Evolutionary conservation across 1,139 yeast species (phyloP).

Genomic region (Hyphopichia burtonii): DNA sequence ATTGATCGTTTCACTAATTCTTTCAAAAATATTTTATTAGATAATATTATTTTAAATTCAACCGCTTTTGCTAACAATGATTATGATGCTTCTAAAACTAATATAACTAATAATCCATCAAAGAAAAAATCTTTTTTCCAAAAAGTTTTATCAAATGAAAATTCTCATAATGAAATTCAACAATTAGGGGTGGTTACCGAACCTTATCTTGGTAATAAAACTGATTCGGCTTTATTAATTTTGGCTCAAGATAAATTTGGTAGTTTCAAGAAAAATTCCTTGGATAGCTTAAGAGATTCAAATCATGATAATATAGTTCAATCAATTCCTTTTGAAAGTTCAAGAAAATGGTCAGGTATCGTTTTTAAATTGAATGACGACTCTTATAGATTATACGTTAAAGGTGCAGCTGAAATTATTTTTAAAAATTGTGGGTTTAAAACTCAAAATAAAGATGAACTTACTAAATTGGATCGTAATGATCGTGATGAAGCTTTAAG

Average conservation of each 20-base stretch:
- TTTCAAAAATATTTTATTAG: conserved; percentile 40
- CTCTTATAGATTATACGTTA: conserved; percentile 60
- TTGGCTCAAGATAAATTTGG: conserved; percentile 62
- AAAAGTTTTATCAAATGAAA: conserved; percentile 13
- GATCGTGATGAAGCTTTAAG: conserved; percentile 34
- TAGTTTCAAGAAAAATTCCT: conserved; percentile 35
- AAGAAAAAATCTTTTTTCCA: conserved; percentile 22
- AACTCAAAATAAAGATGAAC: conserved; percentile 14
- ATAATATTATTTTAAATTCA: conserved; percentile 75
- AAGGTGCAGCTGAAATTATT: conserved; percentile 94
- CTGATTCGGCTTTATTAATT: conserved; percentile 83
- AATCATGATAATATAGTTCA: conserved; percentile 52
- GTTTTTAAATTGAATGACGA: conserved; percentile 42
- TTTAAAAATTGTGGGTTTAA: conserved; percentile 56
- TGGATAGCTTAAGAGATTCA: conserved; percentile 41
- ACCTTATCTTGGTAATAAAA: conserved; percentile 85
- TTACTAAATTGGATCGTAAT: conserved; percentile 23
- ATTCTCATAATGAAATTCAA: conserved; percentile 13
- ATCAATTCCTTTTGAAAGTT: conserved; percentile 86
- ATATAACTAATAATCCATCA: conserved; percentile 29
- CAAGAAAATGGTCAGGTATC: conserved; percentile 90
- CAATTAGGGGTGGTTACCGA: conserved; percentile 38
- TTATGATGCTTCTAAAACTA: conserved; percentile 37
- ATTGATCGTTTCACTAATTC: conserved; percentile 27
- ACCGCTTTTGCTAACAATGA: conserved; percentile 79